These are phyloP conservation scores for Fraxinus xanthoxyloides DNA, from an alignment of 305 asterid genomes.

Conservation along the genomic window DNA sequence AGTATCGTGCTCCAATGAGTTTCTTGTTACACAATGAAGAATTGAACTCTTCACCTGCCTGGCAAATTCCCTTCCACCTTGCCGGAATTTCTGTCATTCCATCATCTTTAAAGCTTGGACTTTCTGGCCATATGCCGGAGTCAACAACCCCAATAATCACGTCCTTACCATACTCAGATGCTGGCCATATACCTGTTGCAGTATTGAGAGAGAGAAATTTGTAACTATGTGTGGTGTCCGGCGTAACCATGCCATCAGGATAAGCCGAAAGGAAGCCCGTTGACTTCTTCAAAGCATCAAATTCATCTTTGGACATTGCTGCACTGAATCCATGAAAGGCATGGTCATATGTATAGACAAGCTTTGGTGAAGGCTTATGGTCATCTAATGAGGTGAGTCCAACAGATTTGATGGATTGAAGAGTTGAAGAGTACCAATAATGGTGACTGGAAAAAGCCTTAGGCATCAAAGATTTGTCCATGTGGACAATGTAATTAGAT, in stretches of 20 bases:
- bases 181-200: constrained; percentile 60
- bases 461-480: constrained; percentile 42
- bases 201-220: constrained; percentile 54
- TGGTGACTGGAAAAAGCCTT: constrained; percentile 12
- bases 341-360: constrained; percentile 45
- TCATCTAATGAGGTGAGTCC: neutral
- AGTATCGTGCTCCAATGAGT: too few relatives aligned
- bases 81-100: constrained; percentile 58
- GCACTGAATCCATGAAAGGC: constrained; percentile 70
- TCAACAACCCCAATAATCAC: constrained; percentile 65
- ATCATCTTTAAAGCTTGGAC: constrained; percentile 47
- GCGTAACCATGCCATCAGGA: constrained; percentile 33
- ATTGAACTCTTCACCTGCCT: constrained; percentile 52
- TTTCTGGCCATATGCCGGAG: constrained; percentile 65
- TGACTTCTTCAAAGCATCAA: constrained; percentile 32
- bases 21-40: constrained; percentile 54
- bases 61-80: constrained; percentile 60
- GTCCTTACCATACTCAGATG: constrained; percentile 52
- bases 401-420: constrained; percentile 29
- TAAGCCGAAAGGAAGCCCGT: constrained; percentile 57
- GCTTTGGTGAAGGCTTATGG: constrained; percentile 25
- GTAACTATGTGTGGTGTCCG: constrained; percentile 53
- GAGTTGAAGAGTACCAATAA: constrained; percentile 32
- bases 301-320: constrained; percentile 37
- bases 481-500: constrained; percentile 36